phyloP scores from a whole-genome alignment of 2,329 filamentous ascomycete species.

The Magnaporthiopsis rhizophila region DNA sequence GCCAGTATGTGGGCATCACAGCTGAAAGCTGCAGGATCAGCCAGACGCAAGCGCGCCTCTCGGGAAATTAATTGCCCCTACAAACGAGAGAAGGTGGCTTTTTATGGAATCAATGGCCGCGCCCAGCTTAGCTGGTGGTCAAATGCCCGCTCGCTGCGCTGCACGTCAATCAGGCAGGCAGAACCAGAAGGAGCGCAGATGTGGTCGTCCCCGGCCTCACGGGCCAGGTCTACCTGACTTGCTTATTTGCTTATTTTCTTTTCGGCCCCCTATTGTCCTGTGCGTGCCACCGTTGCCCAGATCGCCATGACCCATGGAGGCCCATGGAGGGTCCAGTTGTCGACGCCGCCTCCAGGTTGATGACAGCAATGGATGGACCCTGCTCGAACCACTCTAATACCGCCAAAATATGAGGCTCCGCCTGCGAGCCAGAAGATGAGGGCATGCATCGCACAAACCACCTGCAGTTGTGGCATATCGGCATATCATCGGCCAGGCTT shows the following conservation, averaged over 20 bases:
- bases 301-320: not conserved
- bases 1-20: not conserved
- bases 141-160: not conserved
- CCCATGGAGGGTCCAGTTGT: not conserved
- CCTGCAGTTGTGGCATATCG: too few relatives aligned
- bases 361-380: not conserved
- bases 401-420: not conserved
- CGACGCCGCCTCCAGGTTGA: not conserved
- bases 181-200: not conserved
- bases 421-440: too few relatives aligned
- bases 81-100: not conserved
- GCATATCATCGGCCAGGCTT: too few relatives aligned
- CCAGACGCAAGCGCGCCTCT: not conserved
- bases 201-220: not conserved
- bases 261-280: not conserved
- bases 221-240: not conserved
- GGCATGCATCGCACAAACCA: too few relatives aligned
- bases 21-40: not conserved
- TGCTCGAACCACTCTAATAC: too few relatives aligned
- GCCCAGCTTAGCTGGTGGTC: too few relatives aligned
- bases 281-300: not conserved
- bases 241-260: not conserved
- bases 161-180: not conserved
- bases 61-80: not conserved
- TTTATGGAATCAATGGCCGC: not conserved